Evolutionary conservation across 306 rosid genomes (phyloP).

Genomic region (Cicer judaicum): DNA sequence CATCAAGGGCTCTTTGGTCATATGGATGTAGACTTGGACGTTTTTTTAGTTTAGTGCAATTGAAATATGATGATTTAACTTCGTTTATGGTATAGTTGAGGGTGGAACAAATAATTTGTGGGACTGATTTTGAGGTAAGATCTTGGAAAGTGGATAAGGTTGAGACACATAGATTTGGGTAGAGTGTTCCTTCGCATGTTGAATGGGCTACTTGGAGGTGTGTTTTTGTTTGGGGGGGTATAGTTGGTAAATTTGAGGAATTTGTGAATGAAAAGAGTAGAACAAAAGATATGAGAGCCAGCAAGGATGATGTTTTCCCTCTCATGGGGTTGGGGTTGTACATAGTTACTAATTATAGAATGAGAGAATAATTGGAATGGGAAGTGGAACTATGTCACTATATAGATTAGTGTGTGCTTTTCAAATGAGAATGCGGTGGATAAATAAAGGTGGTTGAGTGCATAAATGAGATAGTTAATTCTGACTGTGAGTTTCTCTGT

Average conservation of each 20-base stretch:
- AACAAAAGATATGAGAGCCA: constrained; percentile 28
- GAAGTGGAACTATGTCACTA: neutral
- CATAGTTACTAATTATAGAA: neutral
- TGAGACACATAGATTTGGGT: constrained; percentile 72
- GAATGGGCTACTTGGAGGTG: constrained; percentile 61
- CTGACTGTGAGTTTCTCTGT: neutral
- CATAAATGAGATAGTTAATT: neutral
- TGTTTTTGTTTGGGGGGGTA: constrained; percentile 40
- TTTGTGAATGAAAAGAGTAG: constrained; percentile 39
- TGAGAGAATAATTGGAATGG: constrained; percentile 13
- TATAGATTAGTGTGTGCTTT: neutral
- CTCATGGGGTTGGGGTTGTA: neutral
- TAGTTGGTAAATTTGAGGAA: constrained; percentile 2
- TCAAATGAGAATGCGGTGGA: neutral
- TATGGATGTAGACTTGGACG: constrained; percentile 33
- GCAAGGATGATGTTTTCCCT: constrained; percentile 31
- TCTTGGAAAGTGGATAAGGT: constrained; percentile 64
- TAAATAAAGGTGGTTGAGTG: constrained; percentile 13
- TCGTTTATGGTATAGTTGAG: constrained; percentile 56
- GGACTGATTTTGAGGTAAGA: constrained; percentile 61
- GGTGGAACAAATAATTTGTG: constrained; percentile 54
- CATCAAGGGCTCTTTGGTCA: constrained; percentile 69
- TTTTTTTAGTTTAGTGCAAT: constrained; percentile 50
- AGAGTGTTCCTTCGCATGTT: constrained; percentile 75
- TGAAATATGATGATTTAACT: constrained; percentile 56